Evolutionary conservation across 2,329 filamentous ascomycete genomes (phyloP), one percentile per base, ranked within the genome.

Genomic region (Alternaria longipes): DNA sequence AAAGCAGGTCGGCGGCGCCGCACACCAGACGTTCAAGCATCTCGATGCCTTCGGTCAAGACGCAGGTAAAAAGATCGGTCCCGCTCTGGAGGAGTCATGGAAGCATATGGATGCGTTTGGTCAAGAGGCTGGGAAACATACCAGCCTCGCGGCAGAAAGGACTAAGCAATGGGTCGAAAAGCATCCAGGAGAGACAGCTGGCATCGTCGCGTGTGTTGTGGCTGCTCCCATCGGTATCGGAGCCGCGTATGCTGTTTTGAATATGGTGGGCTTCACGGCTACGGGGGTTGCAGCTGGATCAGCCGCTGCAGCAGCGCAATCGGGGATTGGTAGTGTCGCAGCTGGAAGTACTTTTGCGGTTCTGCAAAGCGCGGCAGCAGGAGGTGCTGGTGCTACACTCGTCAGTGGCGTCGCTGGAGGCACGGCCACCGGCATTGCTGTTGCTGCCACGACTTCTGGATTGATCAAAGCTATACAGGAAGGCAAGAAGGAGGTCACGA

Each of bases 331-430:
- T 2, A 56, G 52, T n/a, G 63, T 71, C 8, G 61, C 55, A 20
- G 60, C 65, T 38, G 59, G 60, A 6, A 67, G 67, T 26, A 20
- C 54, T 0, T 72, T 72, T 49, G 62, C 68, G 0, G 34, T 66
- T 22, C 54, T 71, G 6, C 67, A 70, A 41, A 70, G 69, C 47
- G 69, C 70, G 18, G 65, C 50, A 24, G 59, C 60, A n/a, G 69
- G 66, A 2, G 69, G 69, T 4, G 45, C 44, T 12, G 62, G 64
- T 2, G 41, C 55, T 18, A 45, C 30, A 9, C n/a, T 65, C 30
- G 62, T 70, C 9, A 64, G 65, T 54, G 46, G 40, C 7, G 18
- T 70, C 49, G 66, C 60, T n/a, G 65, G 54, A 8, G 45, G 44
- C 18, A 49, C 44, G 2, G 34, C 18, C 8, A 52, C 59, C 5